A percentile compares a stretch with the other conserved stretches of the same genome.
Evolutionary conservation across 768 basidiomycete species (phyloP).

Genomic region (Peribolospora baueri): DNA sequence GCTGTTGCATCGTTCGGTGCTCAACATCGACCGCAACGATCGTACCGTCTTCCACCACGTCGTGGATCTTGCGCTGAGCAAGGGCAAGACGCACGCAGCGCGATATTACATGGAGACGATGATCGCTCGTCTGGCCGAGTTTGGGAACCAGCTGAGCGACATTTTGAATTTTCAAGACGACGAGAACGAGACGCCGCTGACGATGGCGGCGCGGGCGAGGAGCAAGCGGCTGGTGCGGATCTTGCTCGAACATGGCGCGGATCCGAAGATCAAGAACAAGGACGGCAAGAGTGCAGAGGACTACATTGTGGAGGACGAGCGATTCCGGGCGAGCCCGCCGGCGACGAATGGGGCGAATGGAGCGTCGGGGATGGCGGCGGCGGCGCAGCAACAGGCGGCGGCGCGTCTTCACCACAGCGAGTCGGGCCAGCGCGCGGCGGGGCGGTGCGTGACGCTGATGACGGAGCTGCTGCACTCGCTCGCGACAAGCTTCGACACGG

Average conservation of each 20-base stretch:
- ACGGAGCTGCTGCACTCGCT: conserved; percentile 65
- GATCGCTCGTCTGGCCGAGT: conserved; percentile 60
- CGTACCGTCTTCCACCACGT: conserved; percentile 96
- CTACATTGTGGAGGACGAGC: conserved; percentile 94
- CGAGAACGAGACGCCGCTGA: conserved; percentile 91
- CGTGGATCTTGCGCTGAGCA: conserved; percentile 88
- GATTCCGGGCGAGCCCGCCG: conserved; percentile 29
- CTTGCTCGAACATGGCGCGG: conserved; percentile 83
- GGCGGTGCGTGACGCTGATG: conserved; percentile 61
- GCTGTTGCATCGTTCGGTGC: conserved; percentile 83
- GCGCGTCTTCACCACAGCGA: conserved; percentile 63
- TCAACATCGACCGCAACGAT: conserved; percentile 95
- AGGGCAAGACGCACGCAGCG: conserved; percentile 90
- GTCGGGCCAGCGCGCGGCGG: conserved; percentile 63
- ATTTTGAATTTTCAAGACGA: conserved; percentile 99
- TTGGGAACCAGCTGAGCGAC: conserved; percentile 84
- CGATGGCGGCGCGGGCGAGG: conserved; percentile 82
- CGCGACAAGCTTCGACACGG: conserved; percentile 71
- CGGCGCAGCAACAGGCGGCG: conserved; percentile 1
- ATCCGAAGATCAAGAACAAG: conserved; percentile 77
- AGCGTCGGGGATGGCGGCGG: background rate
- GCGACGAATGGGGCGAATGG: background rate
- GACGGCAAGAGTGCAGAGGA: conserved; percentile 96
- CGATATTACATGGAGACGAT: conserved; percentile 98
- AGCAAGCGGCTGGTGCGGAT: conserved; percentile 88